Evolutionary conservation across 768 basidiomycete species (phyloP).

Genomic region (Stropharia rugosoannulata): DNA sequence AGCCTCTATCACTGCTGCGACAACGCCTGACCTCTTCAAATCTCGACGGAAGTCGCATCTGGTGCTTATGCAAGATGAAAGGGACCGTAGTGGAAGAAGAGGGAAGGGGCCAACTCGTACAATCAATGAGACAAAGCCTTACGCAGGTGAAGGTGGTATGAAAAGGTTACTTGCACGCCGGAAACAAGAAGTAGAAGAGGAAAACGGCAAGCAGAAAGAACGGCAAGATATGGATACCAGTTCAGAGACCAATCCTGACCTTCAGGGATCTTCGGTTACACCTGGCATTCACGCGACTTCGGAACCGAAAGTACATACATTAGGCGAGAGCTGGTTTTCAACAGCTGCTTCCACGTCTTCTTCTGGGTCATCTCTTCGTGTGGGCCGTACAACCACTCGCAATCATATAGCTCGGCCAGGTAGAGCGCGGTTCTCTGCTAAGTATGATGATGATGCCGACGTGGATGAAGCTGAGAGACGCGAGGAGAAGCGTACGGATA

Average conservation of each 20-base stretch:
- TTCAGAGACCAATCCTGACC: conserved; percentile 6
- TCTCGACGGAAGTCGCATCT: conserved; percentile 42
- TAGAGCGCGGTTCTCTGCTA: conserved; percentile 65
- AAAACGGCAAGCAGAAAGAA: conserved; percentile 19
- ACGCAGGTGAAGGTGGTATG: conserved; percentile 77
- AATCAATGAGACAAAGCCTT: conserved; percentile 66
- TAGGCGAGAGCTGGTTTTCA: conserved; percentile 32
- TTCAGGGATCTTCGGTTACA: conserved; percentile 15
- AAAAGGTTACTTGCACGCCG: conserved; percentile 71
- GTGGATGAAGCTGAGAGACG: conserved; percentile 46
- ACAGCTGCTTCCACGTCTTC: conserved; percentile 26
- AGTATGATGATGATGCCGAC: conserved; percentile 48
- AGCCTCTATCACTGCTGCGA: conserved; percentile 31
- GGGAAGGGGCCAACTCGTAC: conserved; percentile 32
- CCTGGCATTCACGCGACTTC: conserved; percentile 1
- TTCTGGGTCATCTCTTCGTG: conserved; percentile 57
- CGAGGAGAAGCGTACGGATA: conserved; percentile 41
- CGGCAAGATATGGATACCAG: conserved; percentile 21
- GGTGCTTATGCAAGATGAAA: conserved; percentile 63
- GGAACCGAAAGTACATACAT: conserved; percentile 14
- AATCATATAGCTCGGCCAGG: conserved; percentile 58
- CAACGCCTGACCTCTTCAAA: conserved; percentile 63
- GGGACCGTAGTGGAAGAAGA: conserved; percentile 47
- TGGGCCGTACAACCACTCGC: conserved; percentile 60
- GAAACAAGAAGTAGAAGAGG: conserved; percentile 55